These are phyloP conservation scores for Epichloe sibirici DNA, from an alignment of 2,329 filamentous ascomycete species.

Conservation along the genomic window DNA sequence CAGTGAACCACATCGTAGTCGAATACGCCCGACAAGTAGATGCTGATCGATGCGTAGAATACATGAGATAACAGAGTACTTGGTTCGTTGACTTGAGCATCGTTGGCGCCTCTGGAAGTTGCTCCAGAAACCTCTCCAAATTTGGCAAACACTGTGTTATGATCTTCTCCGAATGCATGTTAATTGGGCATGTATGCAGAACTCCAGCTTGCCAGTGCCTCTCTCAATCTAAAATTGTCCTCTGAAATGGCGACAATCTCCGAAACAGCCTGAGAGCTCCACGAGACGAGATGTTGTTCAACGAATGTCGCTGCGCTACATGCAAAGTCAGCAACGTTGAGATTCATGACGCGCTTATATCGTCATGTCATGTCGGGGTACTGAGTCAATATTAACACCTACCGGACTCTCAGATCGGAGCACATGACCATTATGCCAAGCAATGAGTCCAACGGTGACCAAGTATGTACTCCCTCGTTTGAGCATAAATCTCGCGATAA, in stretches of 20 bases:
- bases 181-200: conserved; percentile 2
- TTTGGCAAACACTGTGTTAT: background rate
- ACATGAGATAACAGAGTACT: conserved; percentile 12
- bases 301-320: background rate
- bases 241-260: conserved; percentile 3
- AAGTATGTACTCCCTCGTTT: background rate
- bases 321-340: background rate
- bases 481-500: conserved; percentile 1
- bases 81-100: background rate
- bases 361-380: background rate
- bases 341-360: no score
- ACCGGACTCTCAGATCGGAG: conserved; percentile 20
- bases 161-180: background rate
- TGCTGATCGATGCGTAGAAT: conserved; percentile 21
- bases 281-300: background rate
- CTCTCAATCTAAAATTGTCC: conserved; percentile 2
- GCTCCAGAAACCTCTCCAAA: background rate
- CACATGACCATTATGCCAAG: conserved; percentile 20
- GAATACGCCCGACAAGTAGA: conserved; percentile 25
- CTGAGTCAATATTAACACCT: background rate
- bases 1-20: conserved; percentile 23
- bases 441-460: conserved; percentile 12
- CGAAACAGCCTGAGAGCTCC: background rate
- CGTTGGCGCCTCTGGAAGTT: background rate
- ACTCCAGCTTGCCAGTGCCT: conserved; percentile 9